Base-by-base conservation (phyloP, 1,284 basidiomycete genomes). In the Boletus austroedulis region DNA sequence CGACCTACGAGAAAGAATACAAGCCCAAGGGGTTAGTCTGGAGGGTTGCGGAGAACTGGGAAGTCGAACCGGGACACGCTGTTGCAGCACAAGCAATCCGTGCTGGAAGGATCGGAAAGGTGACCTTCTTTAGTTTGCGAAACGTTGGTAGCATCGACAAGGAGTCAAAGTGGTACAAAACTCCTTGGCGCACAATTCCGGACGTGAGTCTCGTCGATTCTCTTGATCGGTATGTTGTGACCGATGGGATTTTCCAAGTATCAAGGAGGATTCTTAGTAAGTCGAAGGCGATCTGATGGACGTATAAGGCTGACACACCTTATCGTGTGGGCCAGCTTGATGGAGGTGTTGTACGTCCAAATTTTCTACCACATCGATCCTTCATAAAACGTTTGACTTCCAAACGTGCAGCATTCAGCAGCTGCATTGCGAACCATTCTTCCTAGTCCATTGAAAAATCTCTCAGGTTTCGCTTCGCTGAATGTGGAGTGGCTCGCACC, bases 21-120 rank as follows among this genome's bases (percentile, higher is more conserved):
- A 84, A 84, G 72, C 77, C 81, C 5, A 86, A 86, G 69, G 89
- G 87, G 2, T 71, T 94, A 34, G 74, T 90, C 38, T 95, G 93
- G 92, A 80, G 88, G 53, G 82, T 94, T n/a, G 91, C 91, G 19
- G 92, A 94, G 77, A 91, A 94, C 74, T 90, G 76, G 62, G 89
- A 92, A 66, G 83, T 83, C 24, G 91, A 92, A 69, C 82, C 87
- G 9, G 82, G 76, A 46, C 75, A 79, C 77, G 73, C 76, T 44
- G 76, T 74, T 3, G 89, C 85, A 5, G 80, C 77, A 17, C 77
- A 82, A 38, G 72, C 81, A 3, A 79, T 92, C 58, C 72, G 71
- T 4, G 72, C 76, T 56, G 83, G 85, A 19, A 82, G 80, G 72
- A 83, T 92, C 61, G 85, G 90, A 32, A 77, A 82, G 45, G 77